A percentile compares a stretch with the other conserved stretches of the same genome.
Conservation (phyloP, 164 flowering plant genomes). For the Liquidambar formosana region DNA sequence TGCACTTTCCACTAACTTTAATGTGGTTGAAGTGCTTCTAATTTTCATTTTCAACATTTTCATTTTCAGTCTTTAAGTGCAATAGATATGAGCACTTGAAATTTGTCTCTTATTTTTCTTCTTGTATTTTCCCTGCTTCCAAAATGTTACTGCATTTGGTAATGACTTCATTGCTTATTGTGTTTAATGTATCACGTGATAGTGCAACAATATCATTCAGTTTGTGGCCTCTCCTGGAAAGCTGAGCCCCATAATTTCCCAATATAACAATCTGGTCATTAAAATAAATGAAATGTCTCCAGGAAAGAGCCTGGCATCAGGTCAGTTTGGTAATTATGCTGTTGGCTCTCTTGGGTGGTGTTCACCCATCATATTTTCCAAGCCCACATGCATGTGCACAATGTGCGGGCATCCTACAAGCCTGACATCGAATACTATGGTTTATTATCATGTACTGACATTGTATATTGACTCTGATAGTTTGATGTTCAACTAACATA, state of each 20-base stretch:
- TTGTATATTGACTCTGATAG: neutral
- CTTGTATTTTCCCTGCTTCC: neutral
- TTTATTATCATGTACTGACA: neutral
- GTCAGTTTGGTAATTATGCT: no score
- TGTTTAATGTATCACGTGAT: neutral
- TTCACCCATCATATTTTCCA: neutral
- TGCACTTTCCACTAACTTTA: neutral
- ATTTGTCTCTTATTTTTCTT: neutral
- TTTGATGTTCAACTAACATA: neutral
- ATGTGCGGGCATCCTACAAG: neutral
- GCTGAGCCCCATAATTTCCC: no score
- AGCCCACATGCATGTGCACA: no score
- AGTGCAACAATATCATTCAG: neutral
- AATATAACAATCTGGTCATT: no score
- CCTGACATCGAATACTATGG: neutral
- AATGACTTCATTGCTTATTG: neutral
- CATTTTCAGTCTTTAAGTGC: neutral
- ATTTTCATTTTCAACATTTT: neutral
- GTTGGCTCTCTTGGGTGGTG: neutral
- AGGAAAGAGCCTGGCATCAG: neutral
- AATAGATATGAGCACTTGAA: neutral
- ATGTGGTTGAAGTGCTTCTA: neutral
- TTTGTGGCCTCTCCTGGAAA: neutral
- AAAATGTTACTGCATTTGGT: neutral
- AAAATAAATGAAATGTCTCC: neutral